These are phyloP conservation scores for Lenzites betulinus DNA, from an alignment of 768 basidiomycete species.

Conservation along the genomic window DNA sequence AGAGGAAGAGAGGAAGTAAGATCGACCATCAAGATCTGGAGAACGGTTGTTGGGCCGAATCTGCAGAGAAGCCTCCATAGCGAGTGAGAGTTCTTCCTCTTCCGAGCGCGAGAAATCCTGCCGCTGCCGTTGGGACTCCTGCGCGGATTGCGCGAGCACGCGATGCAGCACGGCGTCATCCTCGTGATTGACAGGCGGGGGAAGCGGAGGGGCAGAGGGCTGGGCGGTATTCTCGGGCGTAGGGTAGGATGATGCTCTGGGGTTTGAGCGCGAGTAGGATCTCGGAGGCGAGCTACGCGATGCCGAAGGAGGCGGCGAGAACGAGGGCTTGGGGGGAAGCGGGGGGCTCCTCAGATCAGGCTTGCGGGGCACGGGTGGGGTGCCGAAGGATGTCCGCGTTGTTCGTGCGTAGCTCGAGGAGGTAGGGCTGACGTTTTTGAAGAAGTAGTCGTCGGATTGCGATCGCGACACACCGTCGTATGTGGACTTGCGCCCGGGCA, in stretches of 20 bases:
- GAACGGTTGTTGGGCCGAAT: not conserved
- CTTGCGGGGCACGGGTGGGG: conserved; percentile 26
- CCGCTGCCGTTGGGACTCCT: conserved; percentile 16
- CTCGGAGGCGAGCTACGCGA: not conserved
- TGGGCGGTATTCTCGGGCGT: not conserved
- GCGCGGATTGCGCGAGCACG: conserved; percentile 25
- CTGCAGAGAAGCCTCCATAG: conserved; percentile 54
- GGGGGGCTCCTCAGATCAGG: conserved; percentile 26
- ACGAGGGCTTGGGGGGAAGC: conserved; percentile 27
- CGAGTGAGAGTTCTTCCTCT: conserved; percentile 67
- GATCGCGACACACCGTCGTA: conserved; percentile 7
- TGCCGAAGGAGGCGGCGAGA: not conserved
- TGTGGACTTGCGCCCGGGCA: conserved; percentile 14
- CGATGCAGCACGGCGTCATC: conserved; percentile 20
- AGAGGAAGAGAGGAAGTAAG: conserved; percentile 14
- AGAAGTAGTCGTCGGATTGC: conserved; percentile 22
- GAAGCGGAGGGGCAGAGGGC: conserved; percentile 10
- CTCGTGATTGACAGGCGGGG: not conserved
- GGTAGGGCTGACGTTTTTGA: not conserved
- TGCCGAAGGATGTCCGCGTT: conserved; percentile 19
- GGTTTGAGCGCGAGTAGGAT: not conserved
- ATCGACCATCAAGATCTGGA: conserved; percentile 8
- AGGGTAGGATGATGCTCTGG: not conserved
- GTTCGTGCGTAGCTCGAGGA: conserved; percentile 6
- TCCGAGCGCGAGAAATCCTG: conserved; percentile 37